A percentile compares a stretch with the other conserved stretches of the same genome.
Evolutionary conservation across 225 moss, liverwort and hornwort species (phyloP).

Genomic region (Ulota crispa): DNA sequence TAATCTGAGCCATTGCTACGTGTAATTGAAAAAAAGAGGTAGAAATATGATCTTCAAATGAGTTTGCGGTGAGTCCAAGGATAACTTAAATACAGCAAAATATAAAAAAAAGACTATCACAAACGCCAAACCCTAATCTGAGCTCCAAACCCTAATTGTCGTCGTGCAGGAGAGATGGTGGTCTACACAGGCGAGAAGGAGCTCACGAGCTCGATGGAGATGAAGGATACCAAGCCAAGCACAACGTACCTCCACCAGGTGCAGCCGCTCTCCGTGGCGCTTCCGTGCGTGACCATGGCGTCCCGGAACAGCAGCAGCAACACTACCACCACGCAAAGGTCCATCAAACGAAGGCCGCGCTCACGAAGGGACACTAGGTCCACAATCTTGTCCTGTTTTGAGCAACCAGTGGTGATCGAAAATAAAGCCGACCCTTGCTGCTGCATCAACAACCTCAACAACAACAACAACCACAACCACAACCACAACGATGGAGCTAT

Average conservation of each 20-base stretch:
- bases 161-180: conserved; percentile 7
- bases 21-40: no score
- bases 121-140: neutral
- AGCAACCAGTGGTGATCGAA: conserved; percentile 39
- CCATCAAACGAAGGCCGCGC: conserved; percentile 87
- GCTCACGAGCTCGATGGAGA: conserved; percentile 24
- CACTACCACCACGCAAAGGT: conserved; percentile 39
- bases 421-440: conserved; percentile 28
- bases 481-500: conserved; percentile 11
- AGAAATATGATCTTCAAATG: no score
- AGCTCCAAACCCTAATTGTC: neutral
- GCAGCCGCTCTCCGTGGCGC: conserved; percentile 43
- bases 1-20: no score
- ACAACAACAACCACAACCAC: no score
- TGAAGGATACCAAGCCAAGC: conserved; percentile 28
- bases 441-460: conserved; percentile 14
- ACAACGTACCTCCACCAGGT: conserved; percentile 32
- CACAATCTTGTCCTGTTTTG: conserved; percentile 58
- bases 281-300: conserved; percentile 62
- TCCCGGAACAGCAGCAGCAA: conserved; percentile 41
- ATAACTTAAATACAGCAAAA: no score
- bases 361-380: conserved; percentile 82
- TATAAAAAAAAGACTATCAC: no score
- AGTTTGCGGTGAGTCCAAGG: no score
- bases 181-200: conserved; percentile 27